Base-by-base conservation (phyloP, 768 basidiomycete genomes). In the Boletellus sp. region DNA sequence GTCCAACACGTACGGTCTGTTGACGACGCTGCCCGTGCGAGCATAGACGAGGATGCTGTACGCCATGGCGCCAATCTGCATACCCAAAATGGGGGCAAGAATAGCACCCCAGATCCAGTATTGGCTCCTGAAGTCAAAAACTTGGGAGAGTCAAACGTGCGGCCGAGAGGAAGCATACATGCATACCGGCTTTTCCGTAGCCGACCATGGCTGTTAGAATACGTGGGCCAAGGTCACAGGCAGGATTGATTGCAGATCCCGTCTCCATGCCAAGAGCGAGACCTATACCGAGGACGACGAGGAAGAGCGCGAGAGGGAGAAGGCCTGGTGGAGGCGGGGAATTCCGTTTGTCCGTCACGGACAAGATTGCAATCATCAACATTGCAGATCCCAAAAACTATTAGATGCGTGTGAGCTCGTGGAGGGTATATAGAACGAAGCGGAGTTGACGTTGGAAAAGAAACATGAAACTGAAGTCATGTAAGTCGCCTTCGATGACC, bases 61-160 rank as follows among this genome's bases (percentile, higher is more conserved):
- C 33, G 79, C 52, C 47, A 80, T 63, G 4, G 74, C 71, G 11
- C 79, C 86, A 5, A 68, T 60, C 50, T 79, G 73, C 42, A 74
- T 83, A 22, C 86, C 85, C 31, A 78, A 53, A 59, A 86, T 77
- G 9, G 84, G 78, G 2, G 70, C 83, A 33, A 84, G 64, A 16
- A 84, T 58, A 3, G 83, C 79, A 55, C 79, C 79, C 85, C 86
- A 88, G 32, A 88, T 52, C 85, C 85, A 88, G 59, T 87, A 88
- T 51, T 87, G 84, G 57, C 73, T 78, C 55, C 65, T 59, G 48
- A 59, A 69, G 32, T 59, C 47, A 48, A 64, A 61, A 7, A 63
- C 58, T 60, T 33, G 20, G 24, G 23, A 49, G 47, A 23, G 28
- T 54, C 17, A 51, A 16, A 28, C 13, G 23, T 6, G 3, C 9